These are phyloP conservation scores for Penicillium silybi DNA, from an alignment of 495 filamentous ascomycete genomes.

Conservation along the genomic window DNA sequence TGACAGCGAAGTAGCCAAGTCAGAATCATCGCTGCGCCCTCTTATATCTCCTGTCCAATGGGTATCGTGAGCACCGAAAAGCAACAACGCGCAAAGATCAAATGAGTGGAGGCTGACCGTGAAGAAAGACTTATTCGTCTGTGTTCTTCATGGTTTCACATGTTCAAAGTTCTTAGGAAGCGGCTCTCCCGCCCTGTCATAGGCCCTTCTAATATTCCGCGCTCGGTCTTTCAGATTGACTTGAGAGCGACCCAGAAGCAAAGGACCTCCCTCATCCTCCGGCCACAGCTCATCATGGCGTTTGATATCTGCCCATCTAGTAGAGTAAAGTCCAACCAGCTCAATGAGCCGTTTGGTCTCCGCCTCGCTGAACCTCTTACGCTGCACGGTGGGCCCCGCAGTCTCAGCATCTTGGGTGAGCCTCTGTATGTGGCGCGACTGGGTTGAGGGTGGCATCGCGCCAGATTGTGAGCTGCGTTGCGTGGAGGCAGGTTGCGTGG, in stretches of 20 bases:
- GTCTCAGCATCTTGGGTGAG: not conserved
- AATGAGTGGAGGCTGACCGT: not conserved
- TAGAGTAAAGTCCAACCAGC: slow-evolving; percentile 15
- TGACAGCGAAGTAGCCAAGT: not conserved
- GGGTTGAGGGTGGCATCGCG: not conserved
- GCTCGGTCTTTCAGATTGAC: slow-evolving; percentile 83
- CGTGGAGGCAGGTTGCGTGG: not conserved
- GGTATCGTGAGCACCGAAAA: not conserved
- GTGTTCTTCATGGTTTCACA: not conserved
- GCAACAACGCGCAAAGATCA: not conserved
- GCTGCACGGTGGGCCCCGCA: too few relatives aligned
- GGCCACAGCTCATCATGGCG: slow-evolving; percentile 24
- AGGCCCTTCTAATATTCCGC: slow-evolving; percentile 53
- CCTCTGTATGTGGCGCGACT: not conserved
- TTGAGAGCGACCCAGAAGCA: slow-evolving; percentile 61
- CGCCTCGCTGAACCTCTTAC: slow-evolving; percentile 14
- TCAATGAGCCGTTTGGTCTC: slow-evolving; percentile 31
- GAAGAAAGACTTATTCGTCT: not conserved
- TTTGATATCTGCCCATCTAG: slow-evolving; percentile 30
- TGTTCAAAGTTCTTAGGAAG: not conserved
- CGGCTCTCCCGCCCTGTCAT: slow-evolving; percentile 13
- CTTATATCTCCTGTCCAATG: not conserved
- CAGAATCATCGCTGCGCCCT: not conserved
- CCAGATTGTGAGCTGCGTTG: not conserved
- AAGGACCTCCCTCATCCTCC: slow-evolving; percentile 15